Conservation (phyloP, 805 yeast genomes). For the Wickerhamomyces sydowiorum region DNA sequence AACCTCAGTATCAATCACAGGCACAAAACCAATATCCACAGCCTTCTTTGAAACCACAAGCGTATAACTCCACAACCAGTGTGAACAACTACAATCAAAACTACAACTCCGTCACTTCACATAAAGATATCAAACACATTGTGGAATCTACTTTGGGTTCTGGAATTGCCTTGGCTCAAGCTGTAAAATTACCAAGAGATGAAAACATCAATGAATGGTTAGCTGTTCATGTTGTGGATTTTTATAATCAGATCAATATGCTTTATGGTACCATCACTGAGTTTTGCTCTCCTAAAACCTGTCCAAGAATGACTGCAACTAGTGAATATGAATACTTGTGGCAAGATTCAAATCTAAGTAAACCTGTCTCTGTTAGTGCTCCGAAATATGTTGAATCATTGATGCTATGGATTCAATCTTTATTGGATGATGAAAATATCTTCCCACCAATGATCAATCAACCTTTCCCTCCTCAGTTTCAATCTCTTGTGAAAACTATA, state of each 20-base stretch:
- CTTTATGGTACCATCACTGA: constrained; percentile 92
- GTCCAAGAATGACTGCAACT: constrained; percentile 98
- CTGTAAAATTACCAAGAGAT: constrained; percentile 89
- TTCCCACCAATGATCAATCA: constrained; percentile 89
- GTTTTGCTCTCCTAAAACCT: constrained; percentile 90
- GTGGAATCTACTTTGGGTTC: constrained; percentile 96
- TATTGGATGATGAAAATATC: constrained; percentile 81
- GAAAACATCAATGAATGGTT: constrained; percentile 93
- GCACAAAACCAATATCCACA: constrained; percentile 2
- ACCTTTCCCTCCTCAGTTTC: constrained; percentile 86
- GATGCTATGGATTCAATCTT: constrained; percentile 93
- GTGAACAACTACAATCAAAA: constrained; percentile 3
- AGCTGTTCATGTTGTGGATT: constrained; percentile 97
- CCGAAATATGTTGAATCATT: constrained; percentile 92
- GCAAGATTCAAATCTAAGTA: constrained; percentile 71
- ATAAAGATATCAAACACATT: constrained; percentile 73
- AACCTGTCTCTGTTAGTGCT: constrained; percentile 86
- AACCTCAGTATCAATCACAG: background rate
- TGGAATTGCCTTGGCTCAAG: constrained; percentile 84
- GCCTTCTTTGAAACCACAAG: constrained; percentile 5
- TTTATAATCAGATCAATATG: constrained; percentile 95
- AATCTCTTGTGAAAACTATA: constrained; percentile 73
- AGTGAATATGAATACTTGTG: constrained; percentile 95
- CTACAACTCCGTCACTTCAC: constrained; percentile 42
- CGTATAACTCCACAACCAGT: constrained; percentile 5